phyloP scores from a whole-genome alignment of 805 yeast species.

The Ogataea sp. region DNA sequence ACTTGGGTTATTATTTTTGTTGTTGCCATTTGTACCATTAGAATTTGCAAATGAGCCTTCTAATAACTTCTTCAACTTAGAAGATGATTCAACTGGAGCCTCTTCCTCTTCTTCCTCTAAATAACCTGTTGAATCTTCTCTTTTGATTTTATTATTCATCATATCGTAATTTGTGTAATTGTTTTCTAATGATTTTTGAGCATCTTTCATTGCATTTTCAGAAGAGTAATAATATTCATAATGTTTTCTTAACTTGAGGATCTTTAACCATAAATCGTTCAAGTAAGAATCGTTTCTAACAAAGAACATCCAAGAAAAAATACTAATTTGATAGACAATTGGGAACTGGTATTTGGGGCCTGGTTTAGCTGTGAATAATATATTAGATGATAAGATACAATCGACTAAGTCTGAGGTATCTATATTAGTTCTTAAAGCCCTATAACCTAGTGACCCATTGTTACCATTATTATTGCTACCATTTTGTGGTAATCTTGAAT shows the following conservation, averaged over 20 bases:
- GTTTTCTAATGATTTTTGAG: conserved; percentile 22
- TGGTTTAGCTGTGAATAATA: conserved; percentile 27
- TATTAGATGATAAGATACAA: conserved; percentile 25
- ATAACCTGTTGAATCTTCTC: neutral
- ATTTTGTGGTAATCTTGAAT: conserved; percentile 1
- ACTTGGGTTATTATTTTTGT: neutral
- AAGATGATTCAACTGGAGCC: conserved; percentile 22
- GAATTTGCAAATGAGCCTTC: conserved; percentile 14
- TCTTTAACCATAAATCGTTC: conserved; percentile 42
- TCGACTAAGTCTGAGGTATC: conserved; percentile 23
- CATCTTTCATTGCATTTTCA: conserved; percentile 20
- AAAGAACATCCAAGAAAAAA: conserved; percentile 51
- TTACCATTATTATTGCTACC: neutral
- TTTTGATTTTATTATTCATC: conserved; percentile 16
- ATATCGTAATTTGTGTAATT: conserved; percentile 24
- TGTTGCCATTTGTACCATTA: neutral
- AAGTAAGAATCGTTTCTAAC: conserved; percentile 52
- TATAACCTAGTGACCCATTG: neutral
- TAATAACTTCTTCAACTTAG: conserved; percentile 23
- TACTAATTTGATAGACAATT: conserved; percentile 31
- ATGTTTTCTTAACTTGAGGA: conserved; percentile 26
- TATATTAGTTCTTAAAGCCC: conserved; percentile 2
- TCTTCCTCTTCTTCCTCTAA: conserved; percentile 12
- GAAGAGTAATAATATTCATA: conserved; percentile 28
- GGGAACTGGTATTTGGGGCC: conserved; percentile 28